phyloP scores from a whole-genome alignment of 2,329 filamentous ascomycete species.

The Aureobasidium sp. region DNA sequence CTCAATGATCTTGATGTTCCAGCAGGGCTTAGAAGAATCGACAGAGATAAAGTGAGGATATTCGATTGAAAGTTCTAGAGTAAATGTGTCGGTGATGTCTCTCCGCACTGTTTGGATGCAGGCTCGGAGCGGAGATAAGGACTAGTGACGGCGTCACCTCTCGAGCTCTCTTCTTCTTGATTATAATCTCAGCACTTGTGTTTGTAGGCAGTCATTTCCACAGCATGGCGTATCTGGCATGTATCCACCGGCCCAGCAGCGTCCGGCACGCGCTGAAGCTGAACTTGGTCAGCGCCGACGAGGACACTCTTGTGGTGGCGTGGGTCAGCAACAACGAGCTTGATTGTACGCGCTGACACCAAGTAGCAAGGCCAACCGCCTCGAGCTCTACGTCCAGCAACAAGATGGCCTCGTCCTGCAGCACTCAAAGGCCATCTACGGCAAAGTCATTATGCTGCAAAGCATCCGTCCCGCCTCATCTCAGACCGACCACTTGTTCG shows the following conservation, averaged over 20 bases:
- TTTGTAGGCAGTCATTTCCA: not conserved
- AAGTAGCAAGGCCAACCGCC: slow-evolving; percentile 63
- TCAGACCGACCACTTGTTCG: slow-evolving; percentile 74
- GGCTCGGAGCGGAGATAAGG: not conserved
- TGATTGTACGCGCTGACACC: not conserved
- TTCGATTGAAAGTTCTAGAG: no score
- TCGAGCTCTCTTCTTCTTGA: not conserved
- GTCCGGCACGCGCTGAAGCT: slow-evolving; percentile 80
- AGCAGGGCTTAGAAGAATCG: no score
- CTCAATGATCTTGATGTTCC: no score
- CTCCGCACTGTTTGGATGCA: not conserved
- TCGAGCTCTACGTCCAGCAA: slow-evolving; percentile 68
- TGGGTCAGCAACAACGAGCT: slow-evolving; percentile 41
- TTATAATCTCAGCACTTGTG: not conserved
- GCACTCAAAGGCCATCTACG: slow-evolving; percentile 67
- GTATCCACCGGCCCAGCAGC: slow-evolving; percentile 86
- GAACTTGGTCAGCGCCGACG: slow-evolving; percentile 61
- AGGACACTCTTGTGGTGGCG: slow-evolving; percentile 82
- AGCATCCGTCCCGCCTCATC: slow-evolving; percentile 67
- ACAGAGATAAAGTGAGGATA: no score
- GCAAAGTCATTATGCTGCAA: slow-evolving; percentile 77
- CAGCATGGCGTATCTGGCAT: slow-evolving; percentile 84
- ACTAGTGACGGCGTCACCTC: slow-evolving; percentile 1
- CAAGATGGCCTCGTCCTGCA: slow-evolving; percentile 56
- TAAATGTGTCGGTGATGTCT: not conserved